Evolutionary conservation across 2,329 filamentous ascomycete genomes (phyloP).

Genomic region (Colletotrichum eremochloae): DNA sequence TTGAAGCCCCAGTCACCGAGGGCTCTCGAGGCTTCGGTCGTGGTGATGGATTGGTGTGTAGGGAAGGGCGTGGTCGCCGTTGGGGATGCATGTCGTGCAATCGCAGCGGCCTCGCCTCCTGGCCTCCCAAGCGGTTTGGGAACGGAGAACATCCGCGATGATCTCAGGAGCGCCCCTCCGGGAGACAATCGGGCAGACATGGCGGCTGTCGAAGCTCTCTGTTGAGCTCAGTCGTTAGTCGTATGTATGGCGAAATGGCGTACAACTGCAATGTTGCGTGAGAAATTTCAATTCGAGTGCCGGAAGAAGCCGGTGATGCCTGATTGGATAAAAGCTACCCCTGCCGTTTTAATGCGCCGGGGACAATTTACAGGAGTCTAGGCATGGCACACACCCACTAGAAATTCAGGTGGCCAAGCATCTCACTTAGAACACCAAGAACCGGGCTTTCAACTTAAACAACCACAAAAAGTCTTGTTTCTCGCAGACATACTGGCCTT

Average conservation of each 20-base stretch:
- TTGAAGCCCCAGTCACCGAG: constrained; percentile 96
- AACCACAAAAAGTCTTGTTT: not conserved
- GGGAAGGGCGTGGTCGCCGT: constrained; percentile 83
- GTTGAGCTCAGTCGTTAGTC: constrained; percentile 36
- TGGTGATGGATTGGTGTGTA: constrained; percentile 86
- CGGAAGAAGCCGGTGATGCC: constrained; percentile 28
- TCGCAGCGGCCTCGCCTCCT: constrained; percentile 61
- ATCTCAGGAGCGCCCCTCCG: constrained; percentile 79
- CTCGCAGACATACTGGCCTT: too few species aligned
- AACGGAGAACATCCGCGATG: constrained; percentile 90
- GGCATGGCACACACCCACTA: not conserved
- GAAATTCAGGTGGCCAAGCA: not conserved
- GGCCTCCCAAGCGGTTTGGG: constrained; percentile 80
- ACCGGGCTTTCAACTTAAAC: not conserved
- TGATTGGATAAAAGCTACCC: constrained; percentile 39
- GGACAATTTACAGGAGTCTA: not conserved
- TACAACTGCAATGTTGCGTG: constrained; percentile 15
- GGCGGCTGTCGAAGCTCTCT: constrained; percentile 42
- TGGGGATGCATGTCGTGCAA: constrained; percentile 67
- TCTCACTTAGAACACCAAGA: not conserved
- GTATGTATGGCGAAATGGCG: constrained; percentile 10
- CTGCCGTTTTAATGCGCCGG: constrained; percentile 4
- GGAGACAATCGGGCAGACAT: constrained; percentile 62
- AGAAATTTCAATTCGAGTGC: constrained; percentile 42
- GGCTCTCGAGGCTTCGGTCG: constrained; percentile 77